Evolutionary conservation across 768 basidiomycete species (phyloP), one percentile per base, ranked within the genome.

Genomic region (Psilocybe sp.): DNA sequence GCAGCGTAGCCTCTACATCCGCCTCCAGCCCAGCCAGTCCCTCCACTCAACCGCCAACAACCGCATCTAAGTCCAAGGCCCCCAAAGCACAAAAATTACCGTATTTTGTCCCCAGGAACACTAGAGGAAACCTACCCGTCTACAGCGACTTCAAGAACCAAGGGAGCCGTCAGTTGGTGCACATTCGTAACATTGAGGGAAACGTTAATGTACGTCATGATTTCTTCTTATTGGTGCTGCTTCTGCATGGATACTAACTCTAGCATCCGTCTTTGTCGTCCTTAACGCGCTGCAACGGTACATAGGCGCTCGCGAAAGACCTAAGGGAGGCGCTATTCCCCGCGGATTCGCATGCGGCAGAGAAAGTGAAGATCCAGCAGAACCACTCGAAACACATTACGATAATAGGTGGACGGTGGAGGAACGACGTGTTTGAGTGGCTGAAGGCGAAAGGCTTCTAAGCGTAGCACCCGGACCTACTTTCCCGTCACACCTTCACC

Each of bases 81-180:
- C 28, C 55, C n/a, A 43, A 37, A 31, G 34, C 39, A 19, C 10
- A 52, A 36, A 58, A 48, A 19, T 56, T 64, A 41, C 60, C 69
- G 23, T 92, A 89, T 68, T 79, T 77, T 53, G 73, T 92, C 40
- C 77, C 80, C 16, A 79, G 89, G 53, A 90, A 87, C 65, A 64
- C 78, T 41, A 75, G 75, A 44, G 85, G 86, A 31, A 77, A 78
- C 42, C 74, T 91, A 28, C 88, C 89, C 39, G 85, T 92, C 19
- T 89, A 89, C 64, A 79, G 85, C 23, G 85, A 90, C 63, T 62
- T 87, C 40, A 81, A 85, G 54, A 88, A 85, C 63, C 80, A 68
- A 28, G 79, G 84, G 51, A 78, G 82, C 4, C 78, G 81, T 48
- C 69, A 80, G 52, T 69, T 79, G 33, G 66, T 85, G 39, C 73